Evolutionary conservation across 352 stramenopile genomes (phyloP).

Genomic region (Globisporangium sylvaticum): DNA sequence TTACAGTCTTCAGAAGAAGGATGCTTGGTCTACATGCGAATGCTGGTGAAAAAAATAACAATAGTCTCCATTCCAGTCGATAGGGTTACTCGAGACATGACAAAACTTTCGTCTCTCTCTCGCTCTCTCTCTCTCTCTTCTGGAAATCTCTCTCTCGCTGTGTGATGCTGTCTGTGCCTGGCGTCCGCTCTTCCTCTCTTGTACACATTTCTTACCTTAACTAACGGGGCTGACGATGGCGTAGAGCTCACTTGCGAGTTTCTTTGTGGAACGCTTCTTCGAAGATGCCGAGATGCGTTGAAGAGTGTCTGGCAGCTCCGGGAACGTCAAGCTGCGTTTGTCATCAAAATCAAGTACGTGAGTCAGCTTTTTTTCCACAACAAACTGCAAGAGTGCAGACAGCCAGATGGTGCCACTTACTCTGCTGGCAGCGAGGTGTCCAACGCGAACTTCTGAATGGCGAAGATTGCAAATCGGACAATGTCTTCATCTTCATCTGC

Average conservation of each 20-base stretch:
- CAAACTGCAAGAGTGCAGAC: constrained; percentile 8
- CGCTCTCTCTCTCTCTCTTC: background rate
- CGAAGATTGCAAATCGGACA: constrained; percentile 68
- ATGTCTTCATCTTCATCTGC: constrained; percentile 71
- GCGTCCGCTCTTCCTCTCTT: background rate
- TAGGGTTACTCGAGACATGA: background rate
- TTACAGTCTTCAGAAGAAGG: no score
- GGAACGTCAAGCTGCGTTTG: constrained; percentile 34
- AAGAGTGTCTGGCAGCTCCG: constrained; percentile 54
- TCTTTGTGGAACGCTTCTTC: constrained; percentile 67
- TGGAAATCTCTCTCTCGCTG: constrained; percentile 1
- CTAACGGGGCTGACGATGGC: constrained; percentile 49
- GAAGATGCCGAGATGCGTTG: constrained; percentile 49
- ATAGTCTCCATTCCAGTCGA: constrained; percentile 4
- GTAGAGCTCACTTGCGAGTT: constrained; percentile 64
- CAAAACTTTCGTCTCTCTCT: background rate
- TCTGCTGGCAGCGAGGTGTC: constrained; percentile 41
- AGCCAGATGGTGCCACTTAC: constrained; percentile 22
- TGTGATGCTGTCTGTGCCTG: background rate
- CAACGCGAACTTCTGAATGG: constrained; percentile 63
- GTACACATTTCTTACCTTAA: constrained; percentile 26
- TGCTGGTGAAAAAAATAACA: constrained; percentile 1
- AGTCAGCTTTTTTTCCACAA: constrained; percentile 9
- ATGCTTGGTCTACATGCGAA: background rate
- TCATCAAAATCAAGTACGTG: constrained; percentile 17